Evolutionary conservation across 164 flowering plant genomes (phyloP).

Genomic region (Chimonanthus praecox): DNA sequence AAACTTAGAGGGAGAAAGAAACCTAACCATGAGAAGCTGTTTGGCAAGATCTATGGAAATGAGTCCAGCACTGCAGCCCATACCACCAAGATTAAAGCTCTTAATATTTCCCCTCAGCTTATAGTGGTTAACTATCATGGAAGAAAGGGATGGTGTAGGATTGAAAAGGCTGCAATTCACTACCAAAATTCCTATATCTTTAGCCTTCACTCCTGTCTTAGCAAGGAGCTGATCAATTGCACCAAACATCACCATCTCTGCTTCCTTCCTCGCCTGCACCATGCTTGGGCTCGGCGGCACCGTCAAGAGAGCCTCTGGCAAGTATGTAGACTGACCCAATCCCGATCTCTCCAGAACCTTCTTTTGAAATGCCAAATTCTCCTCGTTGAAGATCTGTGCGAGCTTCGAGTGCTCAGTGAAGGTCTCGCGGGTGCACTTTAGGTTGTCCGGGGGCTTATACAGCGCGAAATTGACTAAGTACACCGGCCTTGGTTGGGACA

Average conservation of each 20-base stretch:
- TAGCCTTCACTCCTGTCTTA: constrained; percentile 52
- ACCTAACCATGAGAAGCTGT: constrained; percentile 57
- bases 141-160: constrained; percentile 74
- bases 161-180: constrained; percentile 78
- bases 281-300: constrained; percentile 74
- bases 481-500: constrained; percentile 65
- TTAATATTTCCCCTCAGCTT: constrained; percentile 68
- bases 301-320: constrained; percentile 58
- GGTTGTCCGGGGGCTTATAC: constrained; percentile 57
- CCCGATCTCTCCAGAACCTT: constrained; percentile 67
- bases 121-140: constrained; percentile 77
- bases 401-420: constrained; percentile 52
- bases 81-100: constrained; percentile 66
- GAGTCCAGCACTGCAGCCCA: constrained; percentile 87
- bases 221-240: constrained; percentile 60
- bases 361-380: constrained; percentile 55
- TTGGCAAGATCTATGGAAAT: constrained; percentile 72
- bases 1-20: neutral
- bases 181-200: constrained; percentile 59
- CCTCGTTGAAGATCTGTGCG: constrained; percentile 37
- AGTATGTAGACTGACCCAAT: constrained; percentile 60
- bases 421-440: constrained; percentile 52
- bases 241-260: constrained; percentile 70
- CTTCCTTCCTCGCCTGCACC: constrained; percentile 72
- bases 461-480: constrained; percentile 69